These are phyloP conservation scores for Xylaria sp. DNA, from an alignment of 2,329 filamentous ascomycete species.

Conservation along the genomic window DNA sequence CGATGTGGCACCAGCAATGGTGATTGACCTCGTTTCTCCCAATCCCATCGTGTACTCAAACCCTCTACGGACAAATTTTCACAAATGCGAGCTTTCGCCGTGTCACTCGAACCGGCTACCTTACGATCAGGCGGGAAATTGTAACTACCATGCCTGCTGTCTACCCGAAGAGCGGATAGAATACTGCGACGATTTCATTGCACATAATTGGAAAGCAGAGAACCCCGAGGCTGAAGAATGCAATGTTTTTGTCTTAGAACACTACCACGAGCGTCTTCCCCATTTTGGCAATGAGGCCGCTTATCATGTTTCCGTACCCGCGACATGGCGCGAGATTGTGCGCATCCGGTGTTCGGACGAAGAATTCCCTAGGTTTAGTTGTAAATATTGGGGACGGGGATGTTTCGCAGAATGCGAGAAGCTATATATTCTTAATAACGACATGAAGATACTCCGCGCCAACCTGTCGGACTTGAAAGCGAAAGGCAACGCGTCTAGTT, in stretches of 20 bases:
- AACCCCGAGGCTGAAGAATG: constrained; percentile 39
- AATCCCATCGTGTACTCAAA: constrained; percentile 35
- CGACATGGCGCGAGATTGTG: constrained; percentile 35
- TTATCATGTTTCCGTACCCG: neutral
- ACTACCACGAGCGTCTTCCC: constrained; percentile 36
- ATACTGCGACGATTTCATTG: constrained; percentile 27
- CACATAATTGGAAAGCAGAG: neutral
- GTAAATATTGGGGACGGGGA: neutral
- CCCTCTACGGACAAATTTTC: constrained; percentile 36
- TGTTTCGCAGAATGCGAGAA: constrained; percentile 30
- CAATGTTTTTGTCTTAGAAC: constrained; percentile 33
- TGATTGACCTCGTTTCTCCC: constrained; percentile 18
- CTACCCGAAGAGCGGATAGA: neutral
- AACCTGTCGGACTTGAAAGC: constrained; percentile 26
- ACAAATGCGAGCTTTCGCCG: constrained; percentile 40
- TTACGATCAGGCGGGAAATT: constrained; percentile 12
- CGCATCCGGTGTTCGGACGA: neutral
- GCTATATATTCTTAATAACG: constrained; percentile 28
- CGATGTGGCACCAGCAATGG: constrained; percentile 42
- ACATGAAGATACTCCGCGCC: constrained; percentile 16
- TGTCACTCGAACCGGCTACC: constrained; percentile 13
- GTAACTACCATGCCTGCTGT: constrained; percentile 45
- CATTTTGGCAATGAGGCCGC: constrained; percentile 35
- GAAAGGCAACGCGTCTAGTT: too few relatives aligned
- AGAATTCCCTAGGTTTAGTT: constrained; percentile 19